Base-by-base conservation (phyloP, 164 flowering plant species). In the Sextonia rubra region DNA sequence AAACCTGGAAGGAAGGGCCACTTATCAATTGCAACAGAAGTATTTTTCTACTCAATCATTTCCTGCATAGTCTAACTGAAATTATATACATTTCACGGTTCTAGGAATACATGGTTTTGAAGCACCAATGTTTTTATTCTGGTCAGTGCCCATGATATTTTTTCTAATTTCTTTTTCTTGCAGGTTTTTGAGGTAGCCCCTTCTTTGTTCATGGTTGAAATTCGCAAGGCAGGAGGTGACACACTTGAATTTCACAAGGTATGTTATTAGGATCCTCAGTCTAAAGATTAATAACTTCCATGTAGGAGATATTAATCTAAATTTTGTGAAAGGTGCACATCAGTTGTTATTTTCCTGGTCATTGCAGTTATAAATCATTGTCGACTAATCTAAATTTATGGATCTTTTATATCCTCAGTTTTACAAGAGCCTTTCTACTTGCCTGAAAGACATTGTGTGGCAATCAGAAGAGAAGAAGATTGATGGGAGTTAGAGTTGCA, bases 241-340 rank as follows among this genome's bases (percentile, higher is more conserved):
- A 96, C 99, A 37, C 83, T 96, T 61, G 99, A 96, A 83, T 96
- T 93, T 82, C 97, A 96, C 88, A 89, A 90, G 92, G 99, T 92
- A 84, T 69, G 69, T n/a, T 47, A 65, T 71, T 64, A 37, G 48
- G 52, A 61, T 0, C 24, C 25, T 24, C 15, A 6, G 24, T n/a
- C 64, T 22, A 12, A 6, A 61, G 26, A 22, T 61, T 20, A 24
- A 8, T 24, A 3, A 8, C 64, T 24, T 37, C 27, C 24, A 17
- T 24, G 14, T 24, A 17, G 12, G 64, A 17, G 24, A 22, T 61
- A 24, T 61, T 24, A 1, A 22, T 24, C 64, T 61, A 24, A 61
- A 7, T 61, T 24, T 22, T 61, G 64, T 24, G 3, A 27, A 29
- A 27, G 14, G 27, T 64, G 5, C 14, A 20, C 20, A 25, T 62